These are phyloP conservation scores for Delonix regia DNA, from an alignment of 306 rosid genomes.

Conservation along the genomic window DNA sequence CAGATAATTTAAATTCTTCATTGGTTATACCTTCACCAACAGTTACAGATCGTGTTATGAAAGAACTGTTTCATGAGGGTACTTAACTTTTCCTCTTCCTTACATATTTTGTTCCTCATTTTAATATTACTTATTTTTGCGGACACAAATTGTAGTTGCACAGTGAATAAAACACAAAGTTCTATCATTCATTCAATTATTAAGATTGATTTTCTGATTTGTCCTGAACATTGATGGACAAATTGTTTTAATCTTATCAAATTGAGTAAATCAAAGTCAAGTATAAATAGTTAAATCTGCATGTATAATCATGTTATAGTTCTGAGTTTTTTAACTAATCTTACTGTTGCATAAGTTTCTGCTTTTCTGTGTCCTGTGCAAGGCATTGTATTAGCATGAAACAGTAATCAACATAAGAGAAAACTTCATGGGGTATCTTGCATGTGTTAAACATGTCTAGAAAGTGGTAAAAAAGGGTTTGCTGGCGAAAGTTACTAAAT, in stretches of 20 bases:
- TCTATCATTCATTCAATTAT: not conserved
- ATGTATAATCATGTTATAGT: not conserved
- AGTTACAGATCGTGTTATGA: conserved; percentile 83
- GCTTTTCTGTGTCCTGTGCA: conserved; percentile 1
- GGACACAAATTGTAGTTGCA: not conserved
- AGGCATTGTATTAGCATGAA: not conserved
- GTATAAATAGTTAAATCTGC: not conserved
- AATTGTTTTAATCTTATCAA: not conserved
- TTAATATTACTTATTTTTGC: not conserved
- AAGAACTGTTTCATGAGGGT: conserved; percentile 95
- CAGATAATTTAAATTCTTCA: conserved; percentile 73
- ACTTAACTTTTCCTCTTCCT: conserved; percentile 27
- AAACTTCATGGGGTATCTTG: not conserved
- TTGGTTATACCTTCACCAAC: conserved; percentile 85
- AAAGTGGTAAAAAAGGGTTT: not conserved
- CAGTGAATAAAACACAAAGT: not conserved
- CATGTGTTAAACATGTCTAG: not conserved
- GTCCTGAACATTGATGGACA: not conserved
- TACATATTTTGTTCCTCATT: conserved; percentile 37
- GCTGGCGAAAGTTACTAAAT: not conserved
- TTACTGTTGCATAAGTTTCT: not conserved
- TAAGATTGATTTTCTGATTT: not conserved
- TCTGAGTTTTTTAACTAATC: not conserved
- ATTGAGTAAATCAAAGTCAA: not conserved
- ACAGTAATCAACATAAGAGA: not conserved